phyloP scores from a whole-genome alignment of 2,329 filamentous ascomycete species.

The Aspergillus pseudoviridinutans region DNA sequence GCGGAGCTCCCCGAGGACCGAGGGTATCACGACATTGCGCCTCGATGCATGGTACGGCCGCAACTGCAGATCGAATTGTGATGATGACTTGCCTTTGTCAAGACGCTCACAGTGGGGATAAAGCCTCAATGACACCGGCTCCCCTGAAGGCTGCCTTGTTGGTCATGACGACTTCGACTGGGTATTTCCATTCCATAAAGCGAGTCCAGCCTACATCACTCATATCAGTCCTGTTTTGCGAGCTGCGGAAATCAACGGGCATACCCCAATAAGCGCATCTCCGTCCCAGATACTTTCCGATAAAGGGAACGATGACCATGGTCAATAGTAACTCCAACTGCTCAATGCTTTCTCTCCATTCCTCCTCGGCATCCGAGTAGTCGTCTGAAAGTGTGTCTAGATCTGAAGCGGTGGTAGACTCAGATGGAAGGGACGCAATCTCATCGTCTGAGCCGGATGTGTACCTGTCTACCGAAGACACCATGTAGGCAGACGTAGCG shows the following conservation, averaged over 20 bases:
- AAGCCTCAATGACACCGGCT: constrained; percentile 59
- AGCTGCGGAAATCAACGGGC: constrained; percentile 17
- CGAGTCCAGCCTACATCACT: constrained; percentile 72
- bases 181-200: constrained; percentile 93
- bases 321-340: constrained; percentile 89
- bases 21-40: background rate
- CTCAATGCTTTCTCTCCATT: constrained; percentile 92
- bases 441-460: constrained; percentile 35
- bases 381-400: constrained; percentile 47
- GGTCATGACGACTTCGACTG: constrained; percentile 64
- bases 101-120: constrained; percentile 34
- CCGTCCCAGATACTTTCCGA: constrained; percentile 90
- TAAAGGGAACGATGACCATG: constrained; percentile 90
- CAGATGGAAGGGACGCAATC: constrained; percentile 42
- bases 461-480: constrained; percentile 29
- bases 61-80: background rate
- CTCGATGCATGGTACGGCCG: background rate
- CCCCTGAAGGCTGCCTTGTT: constrained; percentile 61
- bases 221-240: background rate
- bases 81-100: background rate
- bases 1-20: background rate
- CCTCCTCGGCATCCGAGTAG: constrained; percentile 80
- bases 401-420: constrained; percentile 36
- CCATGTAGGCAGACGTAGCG: constrained; percentile 38
- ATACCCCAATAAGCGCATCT: constrained; percentile 95